Conservation (phyloP, 352 stramenopile genomes). For the Pythium volutum region DNA sequence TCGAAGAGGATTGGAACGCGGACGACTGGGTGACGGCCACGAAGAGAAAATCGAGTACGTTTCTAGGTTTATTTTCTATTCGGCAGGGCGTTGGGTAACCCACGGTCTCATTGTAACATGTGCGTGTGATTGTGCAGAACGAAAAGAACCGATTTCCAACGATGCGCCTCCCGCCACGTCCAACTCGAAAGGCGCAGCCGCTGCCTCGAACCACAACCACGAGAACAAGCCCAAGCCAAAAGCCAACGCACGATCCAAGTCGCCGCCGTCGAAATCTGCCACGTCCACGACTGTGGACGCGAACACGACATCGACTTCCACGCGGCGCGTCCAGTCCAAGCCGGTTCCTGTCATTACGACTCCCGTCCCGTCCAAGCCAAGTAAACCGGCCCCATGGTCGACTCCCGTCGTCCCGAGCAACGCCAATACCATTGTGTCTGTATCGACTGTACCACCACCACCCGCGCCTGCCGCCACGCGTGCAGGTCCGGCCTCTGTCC, state of each 20-base stretch:
- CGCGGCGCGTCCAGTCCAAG: neutral
- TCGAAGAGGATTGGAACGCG: neutral
- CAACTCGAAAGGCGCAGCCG: neutral
- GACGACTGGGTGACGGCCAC: constrained; percentile 26
- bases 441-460: neutral
- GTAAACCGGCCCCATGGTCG: neutral
- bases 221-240: constrained; percentile 10
- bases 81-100: neutral
- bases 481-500: neutral
- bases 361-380: neutral
- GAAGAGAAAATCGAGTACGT: constrained; percentile 32
- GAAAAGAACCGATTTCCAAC: constrained; percentile 16
- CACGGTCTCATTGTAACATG: neutral
- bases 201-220: neutral
- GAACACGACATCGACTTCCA: too few relatives aligned
- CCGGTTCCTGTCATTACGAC: neutral
- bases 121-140: neutral
- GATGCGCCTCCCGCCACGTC: neutral
- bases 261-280: too few relatives aligned
- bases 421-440: neutral
- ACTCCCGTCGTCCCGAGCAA: neutral
- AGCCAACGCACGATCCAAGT: neutral
- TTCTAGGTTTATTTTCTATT: neutral
- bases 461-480: neutral
- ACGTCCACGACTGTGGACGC: too few relatives aligned